Percentiles rank a stretch among this genome's conserved stretches.
These are phyloP conservation scores for Stagonosporopsis chrysanthemi DNA, from an alignment of 2,329 filamentous ascomycete species.

Conservation along the genomic window DNA sequence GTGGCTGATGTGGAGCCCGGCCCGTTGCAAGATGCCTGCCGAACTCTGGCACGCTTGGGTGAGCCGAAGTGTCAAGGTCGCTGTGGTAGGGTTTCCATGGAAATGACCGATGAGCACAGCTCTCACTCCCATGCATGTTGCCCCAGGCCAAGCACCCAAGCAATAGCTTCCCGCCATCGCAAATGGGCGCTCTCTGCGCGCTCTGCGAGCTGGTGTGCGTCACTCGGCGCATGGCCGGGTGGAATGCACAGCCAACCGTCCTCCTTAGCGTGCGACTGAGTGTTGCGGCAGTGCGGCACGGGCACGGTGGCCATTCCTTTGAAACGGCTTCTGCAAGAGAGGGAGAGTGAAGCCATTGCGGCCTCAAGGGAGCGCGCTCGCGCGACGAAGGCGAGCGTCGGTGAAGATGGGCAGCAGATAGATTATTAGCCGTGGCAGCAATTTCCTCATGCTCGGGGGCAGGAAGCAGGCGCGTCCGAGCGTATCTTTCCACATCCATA, in stretches of 20 bases:
- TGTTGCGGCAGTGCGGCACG: slow-evolving; percentile 25
- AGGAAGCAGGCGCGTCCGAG: slow-evolving; percentile 29
- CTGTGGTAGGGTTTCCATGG: slow-evolving; percentile 31
- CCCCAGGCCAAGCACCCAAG: slow-evolving; percentile 24
- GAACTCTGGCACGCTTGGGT: slow-evolving; percentile 10
- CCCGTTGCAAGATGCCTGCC: slow-evolving; percentile 32
- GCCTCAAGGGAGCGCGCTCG: slow-evolving; percentile 4
- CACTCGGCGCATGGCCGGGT: slow-evolving; percentile 25
- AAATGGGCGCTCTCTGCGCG: slow-evolving; percentile 16
- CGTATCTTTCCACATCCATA: slow-evolving; percentile 26
- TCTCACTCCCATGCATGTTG: slow-evolving; percentile 16
- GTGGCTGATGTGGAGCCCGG: slow-evolving; percentile 34
- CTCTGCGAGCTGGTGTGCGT: slow-evolving; percentile 17
- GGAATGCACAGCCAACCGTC: slow-evolving; percentile 31
- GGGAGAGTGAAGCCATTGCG: slow-evolving; percentile 9
- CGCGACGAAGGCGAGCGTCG: not conserved
- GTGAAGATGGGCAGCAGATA: slow-evolving; percentile 12
- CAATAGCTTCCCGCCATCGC: slow-evolving; percentile 22
- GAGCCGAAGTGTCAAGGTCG: slow-evolving; percentile 29
- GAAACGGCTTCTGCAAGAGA: slow-evolving; percentile 19
- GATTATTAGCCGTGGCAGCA: slow-evolving; percentile 24
- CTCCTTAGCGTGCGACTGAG: slow-evolving; percentile 18
- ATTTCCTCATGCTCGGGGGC: slow-evolving; percentile 23
- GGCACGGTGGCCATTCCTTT: slow-evolving; percentile 17
- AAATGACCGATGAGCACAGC: slow-evolving; percentile 31